Conservation (phyloP, 495 filamentous ascomycete species). For the Astrocystis sublimbata region DNA sequence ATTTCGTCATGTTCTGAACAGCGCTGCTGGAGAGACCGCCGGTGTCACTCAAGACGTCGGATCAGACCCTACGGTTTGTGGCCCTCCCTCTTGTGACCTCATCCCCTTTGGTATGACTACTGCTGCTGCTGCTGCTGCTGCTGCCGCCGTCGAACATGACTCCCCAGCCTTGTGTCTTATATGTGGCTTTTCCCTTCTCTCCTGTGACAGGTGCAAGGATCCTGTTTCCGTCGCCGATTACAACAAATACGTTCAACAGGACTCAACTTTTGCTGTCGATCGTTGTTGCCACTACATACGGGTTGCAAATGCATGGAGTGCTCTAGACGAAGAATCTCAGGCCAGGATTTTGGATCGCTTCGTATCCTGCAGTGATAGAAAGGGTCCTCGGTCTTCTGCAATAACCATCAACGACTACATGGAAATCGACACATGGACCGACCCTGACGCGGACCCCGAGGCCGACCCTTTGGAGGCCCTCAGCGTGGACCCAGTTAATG, state of each 20-base stretch:
- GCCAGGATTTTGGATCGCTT: constrained; percentile 17
- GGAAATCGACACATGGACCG: constrained; percentile 4
- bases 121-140: constrained; percentile 24
- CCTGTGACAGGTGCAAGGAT: constrained; percentile 28
- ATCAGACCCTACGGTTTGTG: constrained; percentile 95
- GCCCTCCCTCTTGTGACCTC: constrained; percentile 32
- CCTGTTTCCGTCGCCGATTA: constrained; percentile 32
- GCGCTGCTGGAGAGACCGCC: constrained; percentile 87
- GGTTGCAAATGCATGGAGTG: constrained; percentile 15
- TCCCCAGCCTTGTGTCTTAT: constrained; percentile 31
- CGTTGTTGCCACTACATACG: constrained; percentile 15
- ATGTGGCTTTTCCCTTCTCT: constrained; percentile 34
- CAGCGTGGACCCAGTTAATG: constrained; percentile 13
- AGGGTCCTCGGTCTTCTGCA: constrained; percentile 4
- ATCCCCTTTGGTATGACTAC: too few species aligned
- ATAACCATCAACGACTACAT: constrained; percentile 17
- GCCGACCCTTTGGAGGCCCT: constrained; percentile 27
- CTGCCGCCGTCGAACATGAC: constrained; percentile 16
- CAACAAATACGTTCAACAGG: constrained; percentile 23
- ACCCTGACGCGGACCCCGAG: constrained; percentile 17
- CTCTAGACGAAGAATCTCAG: constrained; percentile 16
- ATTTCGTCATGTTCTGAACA: constrained; percentile 88
- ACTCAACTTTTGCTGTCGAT: constrained; percentile 19
- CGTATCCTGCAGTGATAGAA: constrained; percentile 5
- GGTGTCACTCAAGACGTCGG: constrained; percentile 96